A percentile compares a stretch with the other conserved stretches of the same genome.
phyloP scores from a whole-genome alignment of 805 yeast species.

The Cyberlindnera saturnus region DNA sequence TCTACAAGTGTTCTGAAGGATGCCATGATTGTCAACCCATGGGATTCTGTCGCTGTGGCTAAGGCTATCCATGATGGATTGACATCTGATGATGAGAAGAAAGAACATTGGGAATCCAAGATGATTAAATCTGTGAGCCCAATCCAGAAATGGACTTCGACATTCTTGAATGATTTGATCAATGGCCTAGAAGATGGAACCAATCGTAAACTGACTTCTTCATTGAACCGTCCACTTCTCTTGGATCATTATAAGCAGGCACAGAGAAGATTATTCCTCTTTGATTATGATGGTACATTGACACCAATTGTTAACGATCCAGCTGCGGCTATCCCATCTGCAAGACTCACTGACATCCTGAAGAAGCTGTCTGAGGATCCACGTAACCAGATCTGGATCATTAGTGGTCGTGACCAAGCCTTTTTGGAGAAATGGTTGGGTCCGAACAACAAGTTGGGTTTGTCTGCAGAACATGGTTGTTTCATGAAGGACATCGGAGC shows the following conservation, averaged over 20 bases:
- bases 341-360: slow-evolving; percentile 55
- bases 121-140: slow-evolving; percentile 66
- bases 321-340: slow-evolving; percentile 95
- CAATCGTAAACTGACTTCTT: slow-evolving; percentile 61
- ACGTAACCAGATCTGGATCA: slow-evolving; percentile 85
- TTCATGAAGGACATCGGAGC: slow-evolving; percentile 72
- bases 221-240: slow-evolving; percentile 66
- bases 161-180: slow-evolving; percentile 47
- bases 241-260: slow-evolving; percentile 55
- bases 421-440: slow-evolving; percentile 91
- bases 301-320: slow-evolving; percentile 97
- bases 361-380: slow-evolving; percentile 65
- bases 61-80: slow-evolving; percentile 71
- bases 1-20: slow-evolving; percentile 65
- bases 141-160: slow-evolving; percentile 73
- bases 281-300: slow-evolving; percentile 96
- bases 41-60: slow-evolving; percentile 95
- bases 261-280: slow-evolving; percentile 68
- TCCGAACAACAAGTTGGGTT: slow-evolving; percentile 52
- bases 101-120: slow-evolving; percentile 39
- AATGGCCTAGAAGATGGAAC: slow-evolving; percentile 33
- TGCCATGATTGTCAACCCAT: slow-evolving; percentile 86
- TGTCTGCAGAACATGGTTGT: slow-evolving; percentile 97
- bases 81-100: slow-evolving; percentile 42
- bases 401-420: slow-evolving; percentile 90